Conservation (phyloP, 345 rosid species). For the Brassica incana region DNA sequence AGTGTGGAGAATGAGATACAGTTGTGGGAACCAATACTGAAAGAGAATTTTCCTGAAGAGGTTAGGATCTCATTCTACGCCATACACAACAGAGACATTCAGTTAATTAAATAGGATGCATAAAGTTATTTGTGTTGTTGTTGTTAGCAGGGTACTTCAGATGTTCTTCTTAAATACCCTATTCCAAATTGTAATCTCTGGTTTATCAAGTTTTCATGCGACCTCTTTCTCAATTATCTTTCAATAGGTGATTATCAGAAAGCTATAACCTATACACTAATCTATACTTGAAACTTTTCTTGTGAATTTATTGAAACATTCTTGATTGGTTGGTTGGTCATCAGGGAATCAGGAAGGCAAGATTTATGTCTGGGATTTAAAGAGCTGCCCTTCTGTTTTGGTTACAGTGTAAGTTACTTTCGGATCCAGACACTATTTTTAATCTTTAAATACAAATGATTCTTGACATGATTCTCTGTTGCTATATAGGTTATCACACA, state of each 20-base stretch:
- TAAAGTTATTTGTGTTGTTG: neutral
- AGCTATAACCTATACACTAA: conserved; percentile 3
- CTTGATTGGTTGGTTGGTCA: conserved; percentile 1
- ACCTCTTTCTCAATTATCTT: conserved; percentile 68
- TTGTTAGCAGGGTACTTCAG: conserved; percentile 66
- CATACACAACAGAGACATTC: neutral
- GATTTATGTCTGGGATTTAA: conserved; percentile 91
- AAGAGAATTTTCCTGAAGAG: conserved; percentile 98
- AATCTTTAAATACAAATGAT: neutral
- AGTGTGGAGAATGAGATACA: conserved; percentile 74
- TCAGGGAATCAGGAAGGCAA: conserved; percentile 94
- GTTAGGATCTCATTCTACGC: conserved; percentile 42
- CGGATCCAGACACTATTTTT: no score
- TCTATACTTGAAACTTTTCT: neutral
- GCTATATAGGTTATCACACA: conserved; percentile 62
- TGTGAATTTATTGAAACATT: neutral
- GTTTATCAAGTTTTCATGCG: conserved; percentile 95
- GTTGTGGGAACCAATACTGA: conserved; percentile 94
- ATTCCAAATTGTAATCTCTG: conserved; percentile 93
- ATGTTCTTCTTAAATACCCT: conserved; percentile 86
- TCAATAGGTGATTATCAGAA: conserved; percentile 65
- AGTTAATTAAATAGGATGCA: neutral
- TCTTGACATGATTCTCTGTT: conserved; percentile 28
- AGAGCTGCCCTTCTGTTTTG: conserved; percentile 89
- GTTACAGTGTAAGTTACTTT: conserved; percentile 54